Percentiles rank a stretch among this genome's conserved stretches.
Evolutionary conservation across 805 yeast genomes (phyloP).

Genomic region (Yamadazyma laniorum): DNA sequence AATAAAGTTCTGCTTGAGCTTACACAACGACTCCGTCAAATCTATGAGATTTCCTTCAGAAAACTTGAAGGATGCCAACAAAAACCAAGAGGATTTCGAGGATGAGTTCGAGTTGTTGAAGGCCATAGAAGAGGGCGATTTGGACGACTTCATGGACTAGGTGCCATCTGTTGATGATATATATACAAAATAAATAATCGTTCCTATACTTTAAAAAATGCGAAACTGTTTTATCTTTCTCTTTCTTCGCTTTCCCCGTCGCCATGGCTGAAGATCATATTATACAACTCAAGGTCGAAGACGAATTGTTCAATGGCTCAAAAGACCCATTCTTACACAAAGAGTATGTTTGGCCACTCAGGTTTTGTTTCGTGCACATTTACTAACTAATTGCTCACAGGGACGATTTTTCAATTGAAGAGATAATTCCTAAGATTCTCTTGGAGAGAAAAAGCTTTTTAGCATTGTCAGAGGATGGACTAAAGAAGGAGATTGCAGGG

Average conservation of each 20-base stretch:
- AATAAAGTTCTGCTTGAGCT: constrained; percentile 83
- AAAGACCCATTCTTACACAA: constrained; percentile 39
- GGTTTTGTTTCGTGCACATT: background rate
- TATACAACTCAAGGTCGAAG: constrained; percentile 19
- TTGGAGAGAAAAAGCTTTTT: constrained; percentile 60
- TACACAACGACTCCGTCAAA: constrained; percentile 89
- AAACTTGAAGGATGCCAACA: constrained; percentile 23
- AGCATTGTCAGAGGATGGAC: constrained; percentile 54
- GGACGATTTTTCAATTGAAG: constrained; percentile 47
- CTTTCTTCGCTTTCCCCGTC: background rate
- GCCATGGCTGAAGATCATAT: constrained; percentile 1
- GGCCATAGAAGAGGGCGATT: constrained; percentile 56
- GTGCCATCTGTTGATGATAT: background rate
- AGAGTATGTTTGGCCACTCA: constrained; percentile 29
- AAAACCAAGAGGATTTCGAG: constrained; percentile 32
- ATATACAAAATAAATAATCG: background rate
- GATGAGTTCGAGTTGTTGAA: constrained; percentile 44
- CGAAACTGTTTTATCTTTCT: too few relatives aligned
- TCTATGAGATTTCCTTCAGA: constrained; percentile 86
- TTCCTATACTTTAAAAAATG: too few relatives aligned
- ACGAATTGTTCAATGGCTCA: constrained; percentile 28
- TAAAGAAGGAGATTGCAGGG: constrained; percentile 37
- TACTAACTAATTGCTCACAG: constrained; percentile 18
- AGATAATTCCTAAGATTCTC: constrained; percentile 58
- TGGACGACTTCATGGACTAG: constrained; percentile 48